These are phyloP conservation scores for Zymoseptoria brevis DNA, from an alignment of 2,329 filamentous ascomycete genomes.

Conservation along the genomic window DNA sequence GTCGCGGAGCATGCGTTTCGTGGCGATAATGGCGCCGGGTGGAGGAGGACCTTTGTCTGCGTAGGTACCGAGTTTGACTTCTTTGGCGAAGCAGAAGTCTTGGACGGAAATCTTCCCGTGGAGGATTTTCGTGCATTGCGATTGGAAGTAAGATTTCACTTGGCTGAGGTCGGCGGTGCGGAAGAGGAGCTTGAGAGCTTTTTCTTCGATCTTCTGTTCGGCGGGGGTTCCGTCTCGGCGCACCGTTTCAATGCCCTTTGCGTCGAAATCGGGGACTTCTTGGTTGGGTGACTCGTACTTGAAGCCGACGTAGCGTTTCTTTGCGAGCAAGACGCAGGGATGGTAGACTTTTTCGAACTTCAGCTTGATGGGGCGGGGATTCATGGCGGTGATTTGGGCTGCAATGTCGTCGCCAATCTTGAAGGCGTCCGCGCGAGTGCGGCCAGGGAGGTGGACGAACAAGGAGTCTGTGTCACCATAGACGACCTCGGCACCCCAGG, in stretches of 20 bases:
- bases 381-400: slow-evolving; percentile 75
- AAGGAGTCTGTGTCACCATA: slow-evolving; percentile 97
- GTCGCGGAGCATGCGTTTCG: slow-evolving; percentile 78
- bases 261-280: slow-evolving; percentile 79
- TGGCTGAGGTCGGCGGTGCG: slow-evolving; percentile 80
- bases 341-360: slow-evolving; percentile 99
- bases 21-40: slow-evolving; percentile 80
- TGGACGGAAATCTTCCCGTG: slow-evolving; percentile 78
- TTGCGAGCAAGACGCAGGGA: slow-evolving; percentile 85
- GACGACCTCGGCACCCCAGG: slow-evolving; percentile 92
- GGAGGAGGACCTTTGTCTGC: slow-evolving; percentile 71
- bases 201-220: slow-evolving; percentile 94
- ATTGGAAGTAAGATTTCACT: slow-evolving; percentile 84
- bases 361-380: slow-evolving; percentile 84
- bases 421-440: slow-evolving; percentile 82
- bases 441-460: slow-evolving; percentile 82
- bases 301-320: slow-evolving; percentile 97
- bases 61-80: slow-evolving; percentile 86
- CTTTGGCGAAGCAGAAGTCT: slow-evolving; percentile 91
- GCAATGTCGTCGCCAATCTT: slow-evolving; percentile 88
- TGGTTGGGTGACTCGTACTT: slow-evolving; percentile 81
- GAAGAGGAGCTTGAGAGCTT: slow-evolving; percentile 79
- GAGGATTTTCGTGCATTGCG: slow-evolving; percentile 89
- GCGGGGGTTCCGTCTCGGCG: slow-evolving; percentile 89
- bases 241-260: slow-evolving; percentile 97